A percentile compares a stretch with the other conserved stretches of the same genome.
Conservation (phyloP, 768 basidiomycete species). For the Ephemerocybe angulata region DNA sequence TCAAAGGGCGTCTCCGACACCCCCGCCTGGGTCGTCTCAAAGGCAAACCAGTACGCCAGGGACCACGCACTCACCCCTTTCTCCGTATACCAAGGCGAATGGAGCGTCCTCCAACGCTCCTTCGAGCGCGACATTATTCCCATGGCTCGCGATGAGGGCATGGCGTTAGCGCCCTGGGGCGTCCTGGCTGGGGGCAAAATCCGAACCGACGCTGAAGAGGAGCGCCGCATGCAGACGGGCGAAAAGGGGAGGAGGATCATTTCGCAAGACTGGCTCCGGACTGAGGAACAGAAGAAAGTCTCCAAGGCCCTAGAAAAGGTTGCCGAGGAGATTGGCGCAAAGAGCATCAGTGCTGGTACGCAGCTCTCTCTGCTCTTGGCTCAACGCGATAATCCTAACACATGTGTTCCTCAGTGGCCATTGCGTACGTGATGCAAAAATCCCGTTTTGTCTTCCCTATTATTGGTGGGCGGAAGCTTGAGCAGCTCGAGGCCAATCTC, state of each 20-base stretch:
- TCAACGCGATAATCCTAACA: background rate
- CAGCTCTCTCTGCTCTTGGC: background rate
- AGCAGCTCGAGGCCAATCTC: conserved; percentile 47
- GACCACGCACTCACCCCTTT: conserved; percentile 46
- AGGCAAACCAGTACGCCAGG: conserved; percentile 46
- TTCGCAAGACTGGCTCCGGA: conserved; percentile 41
- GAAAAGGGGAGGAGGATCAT: conserved; percentile 37
- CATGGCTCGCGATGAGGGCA: conserved; percentile 40
- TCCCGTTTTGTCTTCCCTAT: conserved; percentile 50
- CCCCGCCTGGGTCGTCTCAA: conserved; percentile 44
- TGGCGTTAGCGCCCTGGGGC: conserved; percentile 33
- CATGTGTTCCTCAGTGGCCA: conserved; percentile 33
- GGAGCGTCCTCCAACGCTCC: conserved; percentile 39
- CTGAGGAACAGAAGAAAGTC: conserved; percentile 38
- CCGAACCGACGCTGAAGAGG: conserved; percentile 47
- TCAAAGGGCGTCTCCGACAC: conserved; percentile 37
- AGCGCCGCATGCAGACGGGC: conserved; percentile 21
- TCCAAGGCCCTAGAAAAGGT: conserved; percentile 47
- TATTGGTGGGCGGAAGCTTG: conserved; percentile 49
- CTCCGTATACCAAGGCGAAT: conserved; percentile 46
- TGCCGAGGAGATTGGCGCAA: conserved; percentile 45
- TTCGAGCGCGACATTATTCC: conserved; percentile 52
- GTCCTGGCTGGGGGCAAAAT: conserved; percentile 42
- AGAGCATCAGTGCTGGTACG: conserved; percentile 45
- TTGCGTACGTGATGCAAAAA: conserved; percentile 55